A percentile compares a stretch with the other conserved stretches of the same genome.
Conservation (phyloP, 805 yeast species). For the Candida manassasensis region DNA sequence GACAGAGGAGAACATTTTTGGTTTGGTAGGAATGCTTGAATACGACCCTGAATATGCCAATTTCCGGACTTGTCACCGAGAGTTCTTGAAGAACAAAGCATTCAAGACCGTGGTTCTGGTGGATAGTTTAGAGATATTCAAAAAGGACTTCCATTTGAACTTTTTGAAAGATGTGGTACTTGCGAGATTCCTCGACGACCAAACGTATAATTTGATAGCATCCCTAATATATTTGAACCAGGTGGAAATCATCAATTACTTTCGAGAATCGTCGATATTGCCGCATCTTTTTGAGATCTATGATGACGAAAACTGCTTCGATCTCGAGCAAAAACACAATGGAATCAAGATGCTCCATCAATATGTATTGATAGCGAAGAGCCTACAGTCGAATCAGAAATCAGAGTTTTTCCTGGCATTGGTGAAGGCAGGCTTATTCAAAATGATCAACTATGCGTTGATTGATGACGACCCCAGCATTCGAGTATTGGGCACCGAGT, state of each 20-base stretch:
- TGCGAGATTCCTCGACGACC: slow-evolving; percentile 79
- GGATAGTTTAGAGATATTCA: slow-evolving; percentile 49
- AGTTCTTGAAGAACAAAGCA: slow-evolving; percentile 51
- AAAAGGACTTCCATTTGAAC: slow-evolving; percentile 71
- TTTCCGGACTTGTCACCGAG: slow-evolving; percentile 75
- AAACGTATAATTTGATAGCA: slow-evolving; percentile 60
- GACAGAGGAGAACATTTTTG: slow-evolving; percentile 32
- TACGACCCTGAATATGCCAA: slow-evolving; percentile 83
- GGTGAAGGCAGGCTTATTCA: slow-evolving; percentile 64
- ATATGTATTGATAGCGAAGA: slow-evolving; percentile 69
- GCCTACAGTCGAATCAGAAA: slow-evolving; percentile 55
- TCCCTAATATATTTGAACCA: slow-evolving; percentile 68
- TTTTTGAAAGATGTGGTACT: slow-evolving; percentile 83
- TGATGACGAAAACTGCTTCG: slow-evolving; percentile 10
- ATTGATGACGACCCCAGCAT: slow-evolving; percentile 43
- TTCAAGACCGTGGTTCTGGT: slow-evolving; percentile 70
- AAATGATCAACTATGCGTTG: slow-evolving; percentile 69
- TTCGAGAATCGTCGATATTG: slow-evolving; percentile 50
- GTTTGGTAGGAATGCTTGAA: slow-evolving; percentile 77
- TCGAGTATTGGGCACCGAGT: slow-evolving; percentile 72
- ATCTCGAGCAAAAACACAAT: slow-evolving; percentile 44
- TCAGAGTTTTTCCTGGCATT: slow-evolving; percentile 60
- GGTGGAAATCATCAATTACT: slow-evolving; percentile 55
- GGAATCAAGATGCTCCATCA: slow-evolving; percentile 80
- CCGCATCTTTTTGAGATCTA: slow-evolving; percentile 58